Evolutionary conservation across 2,329 filamentous ascomycete species (phyloP).

Genomic region (Sclerotinia subarctica): DNA sequence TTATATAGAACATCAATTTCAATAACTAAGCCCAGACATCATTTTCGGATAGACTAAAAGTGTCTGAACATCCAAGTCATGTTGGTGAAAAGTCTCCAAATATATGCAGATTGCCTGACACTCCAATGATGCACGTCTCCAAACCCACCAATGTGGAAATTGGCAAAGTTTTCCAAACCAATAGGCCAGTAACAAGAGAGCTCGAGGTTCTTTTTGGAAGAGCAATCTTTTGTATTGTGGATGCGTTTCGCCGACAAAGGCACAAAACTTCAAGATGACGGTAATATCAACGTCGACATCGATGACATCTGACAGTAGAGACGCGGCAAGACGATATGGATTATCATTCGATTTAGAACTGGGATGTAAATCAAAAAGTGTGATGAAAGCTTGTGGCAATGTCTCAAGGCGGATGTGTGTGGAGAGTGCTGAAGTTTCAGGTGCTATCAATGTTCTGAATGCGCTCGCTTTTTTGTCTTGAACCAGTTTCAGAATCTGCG

Average conservation of each 20-base stretch:
- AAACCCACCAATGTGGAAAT: conserved; percentile 47
- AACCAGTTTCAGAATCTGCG: conserved; percentile 46
- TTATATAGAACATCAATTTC: background rate
- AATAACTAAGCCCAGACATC: background rate
- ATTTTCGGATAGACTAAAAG: conserved; percentile 26
- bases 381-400: conserved; percentile 20
- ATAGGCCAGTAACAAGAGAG: conserved; percentile 53
- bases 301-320: conserved; percentile 19
- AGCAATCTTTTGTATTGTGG: conserved; percentile 46
- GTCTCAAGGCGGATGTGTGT: background rate
- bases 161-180: conserved; percentile 52
- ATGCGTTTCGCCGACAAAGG: conserved; percentile 47
- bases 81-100: conserved; percentile 39
- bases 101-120: conserved; percentile 49
- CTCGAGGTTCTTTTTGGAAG: conserved; percentile 49
- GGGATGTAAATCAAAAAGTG: conserved; percentile 22
- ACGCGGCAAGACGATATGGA: conserved; percentile 25
- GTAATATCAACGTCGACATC: conserved; percentile 36
- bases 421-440: background rate
- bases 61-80: conserved; percentile 25
- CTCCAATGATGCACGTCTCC: conserved; percentile 46
- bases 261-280: conserved; percentile 46
- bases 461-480: conserved; percentile 2
- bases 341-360: conserved; percentile 19
- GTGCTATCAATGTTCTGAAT: conserved; percentile 1